Evolutionary conservation across 306 rosid genomes (phyloP).

Genomic region (Casuarina cunninghamiana): DNA sequence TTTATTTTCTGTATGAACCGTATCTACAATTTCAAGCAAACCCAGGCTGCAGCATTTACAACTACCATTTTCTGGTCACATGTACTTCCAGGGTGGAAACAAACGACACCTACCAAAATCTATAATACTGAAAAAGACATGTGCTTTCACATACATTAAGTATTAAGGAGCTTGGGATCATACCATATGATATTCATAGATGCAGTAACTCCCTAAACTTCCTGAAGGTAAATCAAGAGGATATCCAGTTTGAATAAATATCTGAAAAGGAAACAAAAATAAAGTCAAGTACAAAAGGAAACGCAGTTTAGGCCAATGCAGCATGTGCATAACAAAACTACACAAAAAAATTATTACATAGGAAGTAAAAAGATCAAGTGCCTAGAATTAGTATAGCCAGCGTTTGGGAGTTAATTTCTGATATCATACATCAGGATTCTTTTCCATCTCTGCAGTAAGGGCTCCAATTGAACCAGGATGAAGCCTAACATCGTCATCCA

Average conservation of each 20-base stretch:
- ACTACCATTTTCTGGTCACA: background rate
- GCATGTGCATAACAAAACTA: conserved; percentile 8
- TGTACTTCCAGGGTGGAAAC: background rate
- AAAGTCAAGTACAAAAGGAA: conserved; percentile 31
- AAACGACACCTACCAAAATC: background rate
- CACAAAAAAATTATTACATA: conserved; percentile 3
- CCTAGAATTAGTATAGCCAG: background rate
- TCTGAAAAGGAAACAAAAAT: conserved; percentile 52
- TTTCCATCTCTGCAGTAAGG: conserved; percentile 81
- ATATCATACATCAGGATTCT: conserved; percentile 71
- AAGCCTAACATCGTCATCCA: conserved; percentile 93
- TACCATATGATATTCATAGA: conserved; percentile 99
- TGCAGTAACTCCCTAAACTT: conserved; percentile 97
- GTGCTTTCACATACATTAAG: background rate
- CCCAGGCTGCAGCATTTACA: background rate
- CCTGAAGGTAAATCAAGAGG: conserved; percentile 99
- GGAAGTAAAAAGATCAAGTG: background rate
- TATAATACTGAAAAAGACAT: background rate
- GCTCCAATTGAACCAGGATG: conserved; percentile 99
- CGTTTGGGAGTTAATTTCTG: background rate
- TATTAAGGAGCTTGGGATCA: background rate
- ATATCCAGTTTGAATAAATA: conserved; percentile 99
- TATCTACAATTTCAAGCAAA: background rate
- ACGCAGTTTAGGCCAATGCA: conserved; percentile 4
- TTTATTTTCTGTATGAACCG: background rate